Evolutionary conservation across 495 filamentous ascomycete genomes (phyloP).

Genomic region (Bombardia bombarda): DNA sequence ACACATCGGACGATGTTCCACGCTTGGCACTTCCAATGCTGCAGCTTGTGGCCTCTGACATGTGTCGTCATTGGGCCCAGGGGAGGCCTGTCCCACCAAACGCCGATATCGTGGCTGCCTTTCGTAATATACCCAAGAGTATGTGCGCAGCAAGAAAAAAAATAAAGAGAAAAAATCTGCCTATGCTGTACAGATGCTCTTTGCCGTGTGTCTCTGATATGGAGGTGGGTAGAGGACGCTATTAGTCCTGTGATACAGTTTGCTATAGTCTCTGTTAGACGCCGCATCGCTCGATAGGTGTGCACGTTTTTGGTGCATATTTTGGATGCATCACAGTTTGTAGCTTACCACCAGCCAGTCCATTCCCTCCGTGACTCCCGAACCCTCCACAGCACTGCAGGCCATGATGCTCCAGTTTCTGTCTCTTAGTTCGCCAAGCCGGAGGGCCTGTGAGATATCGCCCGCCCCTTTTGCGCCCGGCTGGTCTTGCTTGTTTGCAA

Average conservation of each 20-base stretch:
- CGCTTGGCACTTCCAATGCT: slow-evolving; percentile 11
- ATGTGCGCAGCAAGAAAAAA: too few species aligned
- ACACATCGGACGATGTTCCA: slow-evolving; percentile 11
- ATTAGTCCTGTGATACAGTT: slow-evolving; percentile 41
- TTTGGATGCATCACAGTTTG: neutral
- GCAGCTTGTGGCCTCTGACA: slow-evolving; percentile 17
- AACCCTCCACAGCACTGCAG: slow-evolving; percentile 91
- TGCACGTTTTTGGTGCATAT: neutral
- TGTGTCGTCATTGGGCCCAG: slow-evolving; percentile 14
- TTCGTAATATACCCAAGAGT: slow-evolving; percentile 20
- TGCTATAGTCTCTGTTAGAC: slow-evolving; percentile 29
- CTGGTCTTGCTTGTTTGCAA: slow-evolving; percentile 99
- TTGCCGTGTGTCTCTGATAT: slow-evolving; percentile 2
- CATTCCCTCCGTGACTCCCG: slow-evolving; percentile 93
- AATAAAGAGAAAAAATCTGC: slow-evolving; percentile 11
- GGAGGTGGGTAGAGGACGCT: too few species aligned
- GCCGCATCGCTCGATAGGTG: neutral
- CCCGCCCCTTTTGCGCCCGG: slow-evolving; percentile 94
- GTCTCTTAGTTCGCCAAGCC: slow-evolving; percentile 82
- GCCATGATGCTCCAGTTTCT: slow-evolving; percentile 99
- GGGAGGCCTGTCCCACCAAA: slow-evolving; percentile 5
- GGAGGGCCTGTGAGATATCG: slow-evolving; percentile 89
- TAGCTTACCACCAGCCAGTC: slow-evolving; percentile 94
- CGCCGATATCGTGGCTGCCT: slow-evolving; percentile 10
- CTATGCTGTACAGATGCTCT: slow-evolving; percentile 23